phyloP scores from a whole-genome alignment of 345 rosid species.

The Eucalyptus leucophloia region DNA sequence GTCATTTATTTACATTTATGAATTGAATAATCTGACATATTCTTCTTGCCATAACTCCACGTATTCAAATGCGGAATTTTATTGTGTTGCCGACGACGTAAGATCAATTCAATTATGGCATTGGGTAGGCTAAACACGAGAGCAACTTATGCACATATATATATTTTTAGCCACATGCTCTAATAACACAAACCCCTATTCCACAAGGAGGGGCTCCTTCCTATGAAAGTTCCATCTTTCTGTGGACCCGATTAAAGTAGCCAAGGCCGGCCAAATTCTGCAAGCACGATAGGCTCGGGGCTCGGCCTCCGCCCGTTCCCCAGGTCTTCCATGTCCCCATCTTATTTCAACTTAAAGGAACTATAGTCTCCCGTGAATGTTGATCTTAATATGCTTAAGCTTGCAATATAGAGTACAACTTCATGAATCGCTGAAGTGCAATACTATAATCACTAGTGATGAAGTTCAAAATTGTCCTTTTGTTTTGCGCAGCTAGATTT shows the following conservation, averaged over 20 bases:
- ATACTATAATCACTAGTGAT: too few species aligned
- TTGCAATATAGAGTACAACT: too few species aligned
- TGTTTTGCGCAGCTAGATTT: too few species aligned
- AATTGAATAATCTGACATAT: not conserved
- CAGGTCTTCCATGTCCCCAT: too few species aligned
- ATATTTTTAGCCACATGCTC: not conserved
- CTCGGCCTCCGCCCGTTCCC: not conserved
- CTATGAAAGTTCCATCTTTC: not conserved
- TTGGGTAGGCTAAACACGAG: not conserved
- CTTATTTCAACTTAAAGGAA: too few species aligned
- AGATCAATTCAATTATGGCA: not conserved
- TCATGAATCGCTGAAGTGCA: too few species aligned
- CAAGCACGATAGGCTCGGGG: not conserved
- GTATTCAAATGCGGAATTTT: not conserved
- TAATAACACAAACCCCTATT: not conserved
- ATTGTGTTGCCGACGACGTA: fast-evolving
- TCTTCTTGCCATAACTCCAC: not conserved
- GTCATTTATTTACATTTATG: not conserved
- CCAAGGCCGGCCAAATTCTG: not conserved
- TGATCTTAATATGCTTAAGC: too few species aligned
- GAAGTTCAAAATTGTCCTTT: too few species aligned
- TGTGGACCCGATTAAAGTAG: not conserved
- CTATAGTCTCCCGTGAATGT: too few species aligned
- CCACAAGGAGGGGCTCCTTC: not conserved
- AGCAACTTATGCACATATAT: too few species aligned